Conservation (phyloP, 495 filamentous ascomycete species). For the Neurospora sp. region DNA sequence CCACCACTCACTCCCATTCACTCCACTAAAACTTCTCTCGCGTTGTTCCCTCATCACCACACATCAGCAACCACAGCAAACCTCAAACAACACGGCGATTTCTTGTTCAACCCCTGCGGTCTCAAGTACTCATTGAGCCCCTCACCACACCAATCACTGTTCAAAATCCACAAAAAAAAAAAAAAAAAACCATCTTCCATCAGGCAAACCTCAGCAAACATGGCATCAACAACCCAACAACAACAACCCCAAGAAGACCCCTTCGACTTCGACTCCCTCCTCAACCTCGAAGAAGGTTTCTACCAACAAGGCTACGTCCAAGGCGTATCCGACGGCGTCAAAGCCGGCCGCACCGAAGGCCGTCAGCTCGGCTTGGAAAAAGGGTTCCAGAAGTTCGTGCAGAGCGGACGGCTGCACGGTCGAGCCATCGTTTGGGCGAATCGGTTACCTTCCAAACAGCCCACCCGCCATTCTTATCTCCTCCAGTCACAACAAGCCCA, state of each 20-base stretch:
- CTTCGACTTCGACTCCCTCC: constrained; percentile 51
- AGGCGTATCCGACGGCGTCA: constrained; percentile 66
- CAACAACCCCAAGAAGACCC: constrained; percentile 30
- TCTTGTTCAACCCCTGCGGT: too few relatives aligned
- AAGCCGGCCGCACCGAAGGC: constrained; percentile 76
- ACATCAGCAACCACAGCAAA: not conserved
- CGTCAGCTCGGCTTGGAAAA: constrained; percentile 83
- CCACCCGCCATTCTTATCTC: not conserved
- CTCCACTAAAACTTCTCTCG: not conserved
- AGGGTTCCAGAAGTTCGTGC: constrained; percentile 82
- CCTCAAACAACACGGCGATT: not conserved
- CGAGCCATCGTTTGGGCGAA: constrained; percentile 69
- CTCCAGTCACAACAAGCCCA: too few relatives aligned
- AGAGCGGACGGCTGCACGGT: constrained; percentile 74
- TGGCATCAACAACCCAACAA: not conserved
- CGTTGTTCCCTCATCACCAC: not conserved
- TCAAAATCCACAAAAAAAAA: too few relatives aligned
- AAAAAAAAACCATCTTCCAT: too few relatives aligned
- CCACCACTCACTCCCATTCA: not conserved
- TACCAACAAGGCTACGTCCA: constrained; percentile 75
- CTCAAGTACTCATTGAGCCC: too few relatives aligned
- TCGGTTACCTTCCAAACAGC: constrained; percentile 12
- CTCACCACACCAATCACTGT: too few relatives aligned
- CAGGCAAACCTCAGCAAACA: not conserved
- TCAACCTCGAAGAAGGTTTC: constrained; percentile 73